Evolutionary conservation across 495 filamentous ascomycete genomes (phyloP), one percentile per base, ranked within the genome.

Genomic region (Penicillium goetzii): DNA sequence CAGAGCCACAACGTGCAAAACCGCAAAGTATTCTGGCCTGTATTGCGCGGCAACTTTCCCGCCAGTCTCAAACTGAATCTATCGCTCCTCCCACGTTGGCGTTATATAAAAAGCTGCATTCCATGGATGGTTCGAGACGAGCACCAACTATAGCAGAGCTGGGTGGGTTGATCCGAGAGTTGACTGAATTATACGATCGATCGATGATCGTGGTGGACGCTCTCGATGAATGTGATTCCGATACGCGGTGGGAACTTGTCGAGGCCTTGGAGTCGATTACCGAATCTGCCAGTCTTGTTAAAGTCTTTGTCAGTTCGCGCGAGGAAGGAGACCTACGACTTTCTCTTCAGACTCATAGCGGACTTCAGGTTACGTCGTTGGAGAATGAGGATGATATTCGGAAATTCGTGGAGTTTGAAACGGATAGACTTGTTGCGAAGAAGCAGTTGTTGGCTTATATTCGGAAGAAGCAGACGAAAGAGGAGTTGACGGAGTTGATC

Each of bases 361-460:
- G 45, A 8, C 45, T 49, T 49, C 45, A 49, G 19, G 45, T 26
- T n/a, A 49, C 45, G 10, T 49, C 45, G 1, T 26, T 49, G 23
- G 45, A 49, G 45, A 49, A 49, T n/a, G 45, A 26, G 45, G 45
- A 26, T 3, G 45, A 49, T 49, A 49, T 49, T 49, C 45, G 45
- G 45, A 49, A 26, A 9, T 45, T 49, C 10, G 45, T 49, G 8
- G 45, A 49, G 2, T 23, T 12, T 26, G 45, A 49, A 26, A 26
- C 45, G 11, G 45, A 49, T 14, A 49, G 45, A 3, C 45, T 49
- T 15, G 11, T 26, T 49, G 23, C 8, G 45, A 49, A 49, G 45
- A 49, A 49, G 19, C 45, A 49, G 45, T 17, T 49, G 9, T 15
- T 49, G 19, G 45, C 45, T 49, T 49, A 49, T 49, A 49, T 49